Conservation (phyloP, 2,329 filamentous ascomycete species). For the Ustilaginoidea virens region DNA sequence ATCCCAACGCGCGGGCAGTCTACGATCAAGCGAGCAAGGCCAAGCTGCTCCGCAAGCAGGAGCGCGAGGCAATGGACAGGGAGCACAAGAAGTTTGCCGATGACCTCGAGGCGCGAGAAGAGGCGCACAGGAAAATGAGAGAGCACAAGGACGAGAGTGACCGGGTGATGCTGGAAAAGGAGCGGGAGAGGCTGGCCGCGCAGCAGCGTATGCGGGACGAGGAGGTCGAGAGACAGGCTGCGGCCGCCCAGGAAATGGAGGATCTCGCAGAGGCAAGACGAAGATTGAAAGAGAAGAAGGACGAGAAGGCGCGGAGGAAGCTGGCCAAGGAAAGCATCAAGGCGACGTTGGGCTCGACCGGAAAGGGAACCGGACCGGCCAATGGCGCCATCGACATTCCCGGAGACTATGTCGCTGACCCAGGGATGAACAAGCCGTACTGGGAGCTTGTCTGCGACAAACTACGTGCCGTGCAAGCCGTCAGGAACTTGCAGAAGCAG, state of each 20-base stretch:
- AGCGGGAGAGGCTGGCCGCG: constrained; percentile 21
- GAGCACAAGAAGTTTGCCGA: constrained; percentile 66
- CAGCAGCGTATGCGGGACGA: constrained; percentile 21
- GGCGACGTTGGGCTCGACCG: constrained; percentile 8
- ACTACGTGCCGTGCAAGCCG: constrained; percentile 21
- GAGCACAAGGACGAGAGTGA: constrained; percentile 25
- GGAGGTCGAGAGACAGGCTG: constrained; percentile 18
- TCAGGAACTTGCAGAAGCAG: constrained; percentile 15
- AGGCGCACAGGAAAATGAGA: constrained; percentile 44
- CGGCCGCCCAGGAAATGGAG: constrained; percentile 23
- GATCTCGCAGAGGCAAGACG: constrained; percentile 21
- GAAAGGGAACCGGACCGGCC: constrained; percentile 11
- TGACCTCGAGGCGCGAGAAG: constrained; percentile 68
- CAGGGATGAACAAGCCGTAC: constrained; percentile 17
- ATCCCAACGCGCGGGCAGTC: constrained; percentile 51
- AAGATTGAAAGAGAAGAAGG: constrained; percentile 23
- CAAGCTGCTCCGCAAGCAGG: constrained; percentile 49
- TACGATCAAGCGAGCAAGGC: constrained; percentile 70
- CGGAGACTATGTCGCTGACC: constrained; percentile 18
- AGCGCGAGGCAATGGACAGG: constrained; percentile 59
- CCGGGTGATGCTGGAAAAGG: constrained; percentile 19
- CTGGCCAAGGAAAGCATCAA: constrained; percentile 21
- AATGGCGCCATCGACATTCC: constrained; percentile 21
- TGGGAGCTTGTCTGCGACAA: constrained; percentile 27
- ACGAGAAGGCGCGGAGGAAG: constrained; percentile 22